Percentiles rank a stretch among this genome's conserved stretches.
Conservation (phyloP, 1,139 yeast genomes). For the Diutina sp. region DNA sequence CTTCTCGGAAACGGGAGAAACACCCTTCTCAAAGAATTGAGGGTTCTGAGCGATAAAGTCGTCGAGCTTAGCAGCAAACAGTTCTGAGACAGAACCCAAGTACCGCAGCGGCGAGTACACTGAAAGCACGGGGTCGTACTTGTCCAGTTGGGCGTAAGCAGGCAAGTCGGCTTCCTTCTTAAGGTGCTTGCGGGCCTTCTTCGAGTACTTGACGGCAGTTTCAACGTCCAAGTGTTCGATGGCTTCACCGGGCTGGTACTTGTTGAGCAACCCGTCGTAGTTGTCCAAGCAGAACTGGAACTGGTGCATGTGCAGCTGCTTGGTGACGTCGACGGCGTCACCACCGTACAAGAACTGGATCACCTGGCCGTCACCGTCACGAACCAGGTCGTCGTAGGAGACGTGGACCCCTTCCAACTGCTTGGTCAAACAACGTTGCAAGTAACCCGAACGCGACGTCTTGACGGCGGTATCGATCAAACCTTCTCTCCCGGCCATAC, state of each 20-base stretch:
- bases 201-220: constrained; percentile 64
- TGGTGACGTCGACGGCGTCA: constrained; percentile 87
- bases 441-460: constrained; percentile 96
- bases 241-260: constrained; percentile 69
- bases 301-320: constrained; percentile 88
- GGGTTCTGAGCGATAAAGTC: constrained; percentile 45
- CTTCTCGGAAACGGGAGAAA: constrained; percentile 57
- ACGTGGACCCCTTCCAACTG: constrained; percentile 96
- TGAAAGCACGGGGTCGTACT: constrained; percentile 84
- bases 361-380: constrained; percentile 92
- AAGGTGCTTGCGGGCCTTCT: constrained; percentile 66
- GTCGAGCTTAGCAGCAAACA: constrained; percentile 73
- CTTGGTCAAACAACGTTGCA: constrained; percentile 96
- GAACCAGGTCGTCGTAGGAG: constrained; percentile 86
- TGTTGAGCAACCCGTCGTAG: constrained; percentile 72
- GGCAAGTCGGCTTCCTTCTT: constrained; percentile 55
- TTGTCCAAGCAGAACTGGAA: constrained; percentile 90
- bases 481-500: constrained; percentile 99
- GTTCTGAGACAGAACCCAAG: constrained; percentile 88
- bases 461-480: constrained; percentile 98
- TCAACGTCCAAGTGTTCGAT: constrained; percentile 73
- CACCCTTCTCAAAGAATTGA: constrained; percentile 37
- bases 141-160: constrained; percentile 47
- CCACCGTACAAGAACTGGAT: constrained; percentile 97
- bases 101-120: constrained; percentile 80